Percentiles rank a stretch among this genome's conserved stretches.
Evolutionary conservation across 805 yeast genomes (phyloP).

Genomic region (Wickerhamomyces subpelliculosus): DNA sequence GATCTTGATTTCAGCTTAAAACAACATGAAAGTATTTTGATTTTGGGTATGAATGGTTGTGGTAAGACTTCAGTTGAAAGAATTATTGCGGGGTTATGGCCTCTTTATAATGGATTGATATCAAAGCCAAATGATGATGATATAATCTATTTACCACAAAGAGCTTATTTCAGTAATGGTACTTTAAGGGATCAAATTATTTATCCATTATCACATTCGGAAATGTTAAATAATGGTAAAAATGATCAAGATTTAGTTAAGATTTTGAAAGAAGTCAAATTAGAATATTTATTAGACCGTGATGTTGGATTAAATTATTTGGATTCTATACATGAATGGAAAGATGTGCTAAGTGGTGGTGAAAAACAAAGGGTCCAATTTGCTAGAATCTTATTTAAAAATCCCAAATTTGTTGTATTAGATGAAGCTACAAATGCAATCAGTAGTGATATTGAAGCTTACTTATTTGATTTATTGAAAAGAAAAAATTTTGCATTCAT

Average conservation of each 20-base stretch:
- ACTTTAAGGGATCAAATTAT: slow-evolving; percentile 87
- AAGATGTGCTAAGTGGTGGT: slow-evolving; percentile 92
- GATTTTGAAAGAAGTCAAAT: slow-evolving; percentile 66
- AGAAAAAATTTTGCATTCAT: slow-evolving; percentile 66
- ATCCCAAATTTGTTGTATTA: slow-evolving; percentile 73
- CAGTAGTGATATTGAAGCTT: slow-evolving; percentile 83
- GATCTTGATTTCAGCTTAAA: slow-evolving; percentile 52
- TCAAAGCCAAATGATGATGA: slow-evolving; percentile 71
- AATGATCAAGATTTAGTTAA: slow-evolving; percentile 64
- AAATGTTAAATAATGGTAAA: slow-evolving; percentile 66
- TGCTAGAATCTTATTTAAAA: slow-evolving; percentile 77
- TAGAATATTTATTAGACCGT: slow-evolving; percentile 73
- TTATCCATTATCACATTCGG: slow-evolving; percentile 74
- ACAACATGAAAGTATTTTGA: slow-evolving; percentile 54
- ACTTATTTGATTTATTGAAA: slow-evolving; percentile 69
- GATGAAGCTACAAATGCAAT: slow-evolving; percentile 96
- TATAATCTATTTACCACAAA: slow-evolving; percentile 76
- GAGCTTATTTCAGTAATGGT: slow-evolving; percentile 77
- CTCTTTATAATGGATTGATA: slow-evolving; percentile 73
- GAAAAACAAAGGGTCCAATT: slow-evolving; percentile 87
- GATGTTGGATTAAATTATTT: slow-evolving; percentile 41
- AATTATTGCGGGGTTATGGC: slow-evolving; percentile 87
- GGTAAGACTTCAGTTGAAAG: slow-evolving; percentile 88
- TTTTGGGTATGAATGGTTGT: slow-evolving; percentile 82
- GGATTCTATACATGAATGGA: slow-evolving; percentile 61